Base-by-base conservation (phyloP, 176 grass and related monocot genomes). In the Panicum miliaceum region DNA sequence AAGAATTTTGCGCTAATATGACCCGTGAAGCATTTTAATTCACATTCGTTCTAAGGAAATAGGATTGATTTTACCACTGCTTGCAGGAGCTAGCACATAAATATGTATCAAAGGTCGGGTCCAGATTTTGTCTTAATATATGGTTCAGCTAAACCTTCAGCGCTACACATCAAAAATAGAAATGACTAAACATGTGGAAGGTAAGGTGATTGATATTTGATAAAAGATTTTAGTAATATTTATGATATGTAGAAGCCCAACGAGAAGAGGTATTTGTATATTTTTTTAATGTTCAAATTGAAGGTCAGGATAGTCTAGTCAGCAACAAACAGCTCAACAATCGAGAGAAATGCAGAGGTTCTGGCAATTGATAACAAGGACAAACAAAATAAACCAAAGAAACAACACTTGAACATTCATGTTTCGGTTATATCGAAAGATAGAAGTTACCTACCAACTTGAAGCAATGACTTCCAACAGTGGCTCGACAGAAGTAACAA, bases 231-330 rank as follows among this genome's bases (percentile, higher is more conserved):
- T 32, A n/a, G 22, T 46, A 37, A n/a, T 41, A 71, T 12, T 8
- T 35, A 65, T 56, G 20, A 81, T 16, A 67, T 46, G 26, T 64
- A 65, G n/a, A 14, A 57, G 25, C 56, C 23, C 8, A 1, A 63
- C 73, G 15, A 74, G 56, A 38, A 23, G 27, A 86, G 16, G 41
- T 40, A 41, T 69, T 56, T 11, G 57, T n/a, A n/a, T n/a, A n/a
- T 61, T 19, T 76, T 64, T 80, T 45, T 13, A 75, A 91, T 75
- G 76, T 89, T 75, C n/a, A 77, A n/a, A 76, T 90, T 68, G 79
- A 88, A 68, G 56, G 54, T 62, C 73, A 89, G 73, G 81, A 89
- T 81, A 85, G 85, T 78, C 84, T 89, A 82, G 86, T 87, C 40
- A 43, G 58, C 38, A 64, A 12, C 35, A 40, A 12, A 48, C 18